Evolutionary conservation across 2,329 filamentous ascomycete genomes (phyloP), one percentile per base, ranked within the genome.

Genomic region (Zopfia rhizophila): DNA sequence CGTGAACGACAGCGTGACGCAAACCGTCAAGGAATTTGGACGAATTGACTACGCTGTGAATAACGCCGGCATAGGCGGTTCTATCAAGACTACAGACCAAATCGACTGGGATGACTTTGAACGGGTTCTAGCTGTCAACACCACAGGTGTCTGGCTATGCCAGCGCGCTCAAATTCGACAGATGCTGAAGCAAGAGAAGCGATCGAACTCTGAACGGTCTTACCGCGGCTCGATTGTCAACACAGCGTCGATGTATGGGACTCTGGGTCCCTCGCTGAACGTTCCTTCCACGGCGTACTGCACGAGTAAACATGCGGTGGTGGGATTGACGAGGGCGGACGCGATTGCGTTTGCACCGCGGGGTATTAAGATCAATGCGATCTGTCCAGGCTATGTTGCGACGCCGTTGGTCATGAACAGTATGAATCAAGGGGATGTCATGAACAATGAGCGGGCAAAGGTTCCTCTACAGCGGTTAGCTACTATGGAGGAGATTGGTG

Each of bases 401-500:
- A 80, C 76, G 2, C 74, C 77, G 1, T 53, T 79, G 3, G 46
- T 74, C 1, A 21, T 48, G 7, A 43, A 45, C 18, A 63, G 61
- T 42, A 61, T 63, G 30, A 43, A 36, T 16, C 31, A 53, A 5
- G 66, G 54, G n/a, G 53, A 53, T 19, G 55, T 63, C 11, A 56
- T 59, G 29, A 66, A 77, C 48, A 62, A 57, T 23, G 76, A 79
- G 38, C 45, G 53, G 19, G 36, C 51, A n/a, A 69, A 69, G 47
- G 58, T 78, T 3, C 78, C 81, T 0, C 52, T 82, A 33, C 66
- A 72, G n/a, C 72, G 81, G 7, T 60, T 82, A 22, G 59, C 81
- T 1, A 79, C 79, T n/a, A 79, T 83, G 1, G 74, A 78, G 7
- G 88, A 91, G 65, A 81, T 91, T 24, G 87, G 85, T 2, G 89